Evolutionary conservation across 1,139 yeast genomes (phyloP).

Genomic region (Candida sp.): DNA sequence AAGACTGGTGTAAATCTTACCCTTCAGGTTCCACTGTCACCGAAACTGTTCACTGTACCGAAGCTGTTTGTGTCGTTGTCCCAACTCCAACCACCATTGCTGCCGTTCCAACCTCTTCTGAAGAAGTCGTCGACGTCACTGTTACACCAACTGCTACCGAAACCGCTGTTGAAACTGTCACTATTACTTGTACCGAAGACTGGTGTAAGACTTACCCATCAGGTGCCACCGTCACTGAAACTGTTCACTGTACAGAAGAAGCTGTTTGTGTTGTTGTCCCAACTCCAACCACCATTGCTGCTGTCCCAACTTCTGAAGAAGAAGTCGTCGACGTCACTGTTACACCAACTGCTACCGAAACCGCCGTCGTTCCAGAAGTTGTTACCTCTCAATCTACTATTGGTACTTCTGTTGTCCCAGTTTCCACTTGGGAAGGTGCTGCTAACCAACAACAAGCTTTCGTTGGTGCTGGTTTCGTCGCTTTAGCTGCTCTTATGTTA

Average conservation of each 20-base stretch:
- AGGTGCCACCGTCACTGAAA: constrained; percentile 8
- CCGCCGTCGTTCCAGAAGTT: constrained; percentile 32
- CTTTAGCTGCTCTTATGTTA: constrained; percentile 38
- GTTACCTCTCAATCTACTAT: constrained; percentile 30
- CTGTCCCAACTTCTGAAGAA: constrained; percentile 11
- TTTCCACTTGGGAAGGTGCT: constrained; percentile 24
- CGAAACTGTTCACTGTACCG: constrained; percentile 5
- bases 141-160: constrained; percentile 30
- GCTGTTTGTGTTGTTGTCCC: constrained; percentile 2
- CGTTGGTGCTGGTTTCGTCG: constrained; percentile 42
- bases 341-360: constrained; percentile 31
- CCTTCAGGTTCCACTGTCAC: constrained; percentile 10
- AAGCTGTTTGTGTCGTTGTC: neutral
- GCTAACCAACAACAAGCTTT: constrained; percentile 23
- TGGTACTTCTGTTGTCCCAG: constrained; percentile 21
- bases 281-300: constrained; percentile 12
- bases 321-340: constrained; percentile 11
- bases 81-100: constrained; percentile 7
- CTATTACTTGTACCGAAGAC: constrained; percentile 9
- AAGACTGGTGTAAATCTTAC: neutral
- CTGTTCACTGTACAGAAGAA: constrained; percentile 4
- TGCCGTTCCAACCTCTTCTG: constrained; percentile 7
- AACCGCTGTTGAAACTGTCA: constrained; percentile 9
- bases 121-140: constrained; percentile 3
- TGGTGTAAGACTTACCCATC: constrained; percentile 5